Evolutionary conservation across 1,284 basidiomycete genomes (phyloP).

Genomic region (Papiliotrema nemorosa): DNA sequence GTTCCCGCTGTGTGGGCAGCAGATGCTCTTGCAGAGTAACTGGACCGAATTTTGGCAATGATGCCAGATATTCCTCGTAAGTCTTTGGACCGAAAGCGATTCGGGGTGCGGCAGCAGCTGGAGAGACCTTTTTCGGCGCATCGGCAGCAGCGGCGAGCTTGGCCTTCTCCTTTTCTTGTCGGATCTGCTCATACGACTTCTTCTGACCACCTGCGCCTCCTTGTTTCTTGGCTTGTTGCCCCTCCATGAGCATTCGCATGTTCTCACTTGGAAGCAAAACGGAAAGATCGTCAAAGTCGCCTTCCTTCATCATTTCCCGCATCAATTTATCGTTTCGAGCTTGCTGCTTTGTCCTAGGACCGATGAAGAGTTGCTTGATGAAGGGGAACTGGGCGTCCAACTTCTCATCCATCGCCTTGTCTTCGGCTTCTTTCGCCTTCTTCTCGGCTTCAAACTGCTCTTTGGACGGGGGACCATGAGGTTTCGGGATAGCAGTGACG

Average conservation of each 20-base stretch:
- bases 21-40: constrained; percentile 18
- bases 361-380: constrained; percentile 33
- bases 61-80: constrained; percentile 22
- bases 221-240: constrained; percentile 7
- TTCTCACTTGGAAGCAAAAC: constrained; percentile 27
- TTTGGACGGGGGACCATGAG: constrained; percentile 27
- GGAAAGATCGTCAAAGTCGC: constrained; percentile 25
- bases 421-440: constrained; percentile 13
- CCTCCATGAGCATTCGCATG: constrained; percentile 12
- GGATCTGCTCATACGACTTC: constrained; percentile 23
- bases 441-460: constrained; percentile 21
- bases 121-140: not conserved
- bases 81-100: constrained; percentile 21
- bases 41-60: constrained; percentile 24
- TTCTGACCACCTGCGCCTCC: constrained; percentile 5
- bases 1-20: constrained; percentile 26
- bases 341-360: constrained; percentile 36
- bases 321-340: constrained; percentile 23
- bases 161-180: constrained; percentile 32
- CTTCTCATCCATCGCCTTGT: constrained; percentile 19
- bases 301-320: constrained; percentile 24
- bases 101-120: not conserved
- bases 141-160: constrained; percentile 22
- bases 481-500: constrained; percentile 19
- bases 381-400: constrained; percentile 28